Conservation (phyloP, 2,329 filamentous ascomycete genomes). For the Fonsecaea pedrosoi region DNA sequence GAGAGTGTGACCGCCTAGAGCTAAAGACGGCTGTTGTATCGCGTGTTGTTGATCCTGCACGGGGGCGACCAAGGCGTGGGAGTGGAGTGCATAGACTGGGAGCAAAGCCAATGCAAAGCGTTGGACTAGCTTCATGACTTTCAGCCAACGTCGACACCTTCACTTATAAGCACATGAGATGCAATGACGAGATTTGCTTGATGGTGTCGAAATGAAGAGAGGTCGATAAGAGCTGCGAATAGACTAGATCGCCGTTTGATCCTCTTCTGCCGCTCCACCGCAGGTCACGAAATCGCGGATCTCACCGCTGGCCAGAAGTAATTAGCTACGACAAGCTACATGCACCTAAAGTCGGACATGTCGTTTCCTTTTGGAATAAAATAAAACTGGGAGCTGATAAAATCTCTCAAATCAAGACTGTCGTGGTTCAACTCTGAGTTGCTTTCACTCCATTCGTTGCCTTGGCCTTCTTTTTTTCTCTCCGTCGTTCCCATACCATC, state of each 20-base stretch:
- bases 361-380: neutral
- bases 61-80: conserved; percentile 9
- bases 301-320: neutral
- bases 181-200: neutral
- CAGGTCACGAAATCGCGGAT: neutral
- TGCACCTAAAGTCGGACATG: neutral
- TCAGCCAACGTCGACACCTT: neutral
- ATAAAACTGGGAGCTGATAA: neutral
- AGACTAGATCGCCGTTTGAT: neutral
- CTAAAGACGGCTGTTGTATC: neutral
- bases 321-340: neutral
- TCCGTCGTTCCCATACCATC: conserved; percentile 92
- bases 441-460: conserved; percentile 41
- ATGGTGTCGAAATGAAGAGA: neutral
- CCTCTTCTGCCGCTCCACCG: neutral
- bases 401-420: neutral
- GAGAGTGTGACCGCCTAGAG: neutral
- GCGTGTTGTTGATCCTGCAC: conserved; percentile 1
- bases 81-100: neutral
- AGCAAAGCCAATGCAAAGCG: conserved; percentile 13
- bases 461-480: conserved; percentile 54
- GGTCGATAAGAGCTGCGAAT: neutral
- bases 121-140: conserved; percentile 25
- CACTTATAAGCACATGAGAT: neutral
- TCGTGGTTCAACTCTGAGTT: neutral